Base-by-base conservation (phyloP, 1,284 basidiomycete species). In the Malassezia obtusa region DNA sequence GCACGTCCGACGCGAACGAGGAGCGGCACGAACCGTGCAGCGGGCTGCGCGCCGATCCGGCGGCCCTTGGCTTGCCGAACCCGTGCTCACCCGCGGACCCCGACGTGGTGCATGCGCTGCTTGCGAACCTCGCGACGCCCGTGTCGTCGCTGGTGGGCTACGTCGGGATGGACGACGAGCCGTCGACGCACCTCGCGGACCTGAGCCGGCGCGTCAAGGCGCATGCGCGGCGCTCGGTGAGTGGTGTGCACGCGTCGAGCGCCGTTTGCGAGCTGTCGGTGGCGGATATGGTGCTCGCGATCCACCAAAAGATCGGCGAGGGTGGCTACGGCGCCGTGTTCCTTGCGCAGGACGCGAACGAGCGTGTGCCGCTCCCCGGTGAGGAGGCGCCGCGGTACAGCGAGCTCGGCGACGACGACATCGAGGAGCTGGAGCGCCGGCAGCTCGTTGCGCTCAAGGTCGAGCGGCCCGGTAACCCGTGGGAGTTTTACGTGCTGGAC, bases 311-410 rank as follows among this genome's bases (percentile, higher is more conserved):
- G 75, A 80, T 99, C 21, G 94, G 94, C 5, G 92, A 99, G 77
- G 94, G 94, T 6, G 90, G 90, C 0, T 99, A 90, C 65, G 94
- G 92, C 0, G 82, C 86, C 2, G 94, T 98, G 10, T 99, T 94
- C 77, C 82, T 74, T 6, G 89, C 85, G 4, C 72, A 77, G 30
- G 78, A 79, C 51, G 56, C 76, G 9, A 68, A 69, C 7, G 70
- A 67, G 15, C 41, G 39, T 15, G 52, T 58, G 4, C 48, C 52
- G 12, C 22, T 49, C 15, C 32, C 51, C 15, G 50, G 54, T 14
- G 54, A 62, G 10, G 53, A 50, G 4, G 48, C 33, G 30, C 57
- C 61, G 17, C 32, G 47, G 5, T 79, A 81, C 24, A 78, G 81
- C 1, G 82, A 82, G 4, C 81, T 82, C 0, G 77, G 79, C n/a